These are phyloP conservation scores for Syncephalastrum sp. DNA, from an alignment of 371 early-diverging fungal species.

Conservation along the genomic window DNA sequence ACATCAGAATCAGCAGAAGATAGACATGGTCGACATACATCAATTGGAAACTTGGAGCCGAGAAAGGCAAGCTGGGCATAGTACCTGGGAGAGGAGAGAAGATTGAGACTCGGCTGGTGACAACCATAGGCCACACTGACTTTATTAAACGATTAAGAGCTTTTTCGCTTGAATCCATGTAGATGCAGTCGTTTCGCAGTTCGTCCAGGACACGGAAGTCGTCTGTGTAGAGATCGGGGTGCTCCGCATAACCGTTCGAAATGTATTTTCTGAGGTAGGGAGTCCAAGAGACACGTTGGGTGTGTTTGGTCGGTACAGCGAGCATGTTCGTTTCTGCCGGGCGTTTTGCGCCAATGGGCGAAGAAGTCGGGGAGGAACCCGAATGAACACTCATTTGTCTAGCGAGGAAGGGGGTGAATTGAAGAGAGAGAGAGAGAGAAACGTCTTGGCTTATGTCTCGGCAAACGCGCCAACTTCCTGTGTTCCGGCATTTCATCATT, in stretches of 20 bases:
- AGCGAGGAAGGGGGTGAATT: background rate
- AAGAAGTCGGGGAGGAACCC: slow-evolving; percentile 9
- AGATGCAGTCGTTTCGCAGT: slow-evolving; percentile 71
- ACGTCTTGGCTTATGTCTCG: too few relatives aligned
- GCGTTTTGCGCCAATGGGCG: slow-evolving; percentile 1
- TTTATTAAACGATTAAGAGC: slow-evolving; percentile 68
- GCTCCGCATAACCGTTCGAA: slow-evolving; percentile 75
- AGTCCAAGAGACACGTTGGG: slow-evolving; percentile 56
- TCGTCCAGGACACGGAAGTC: slow-evolving; percentile 83
- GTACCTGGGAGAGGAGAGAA: slow-evolving; percentile 49
- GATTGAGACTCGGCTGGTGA: background rate
- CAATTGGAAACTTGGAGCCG: slow-evolving; percentile 81
- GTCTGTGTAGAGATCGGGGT: slow-evolving; percentile 83
- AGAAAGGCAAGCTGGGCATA: slow-evolving; percentile 81
- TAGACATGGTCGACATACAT: slow-evolving; percentile 50
- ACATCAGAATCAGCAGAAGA: slow-evolving; percentile 3
- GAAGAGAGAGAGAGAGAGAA: background rate
- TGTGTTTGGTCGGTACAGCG: slow-evolving; percentile 49
- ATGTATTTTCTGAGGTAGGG: slow-evolving; percentile 69
- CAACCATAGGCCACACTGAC: slow-evolving; percentile 26
- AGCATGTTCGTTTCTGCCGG: slow-evolving; percentile 49
- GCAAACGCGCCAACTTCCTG: too few relatives aligned
- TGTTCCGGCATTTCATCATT: too few relatives aligned
- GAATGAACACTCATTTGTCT: background rate
- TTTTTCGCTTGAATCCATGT: slow-evolving; percentile 68